Evolutionary conservation across 2,329 filamentous ascomycete species (phyloP).

Genomic region (Emmonsiellopsis sp.): DNA sequence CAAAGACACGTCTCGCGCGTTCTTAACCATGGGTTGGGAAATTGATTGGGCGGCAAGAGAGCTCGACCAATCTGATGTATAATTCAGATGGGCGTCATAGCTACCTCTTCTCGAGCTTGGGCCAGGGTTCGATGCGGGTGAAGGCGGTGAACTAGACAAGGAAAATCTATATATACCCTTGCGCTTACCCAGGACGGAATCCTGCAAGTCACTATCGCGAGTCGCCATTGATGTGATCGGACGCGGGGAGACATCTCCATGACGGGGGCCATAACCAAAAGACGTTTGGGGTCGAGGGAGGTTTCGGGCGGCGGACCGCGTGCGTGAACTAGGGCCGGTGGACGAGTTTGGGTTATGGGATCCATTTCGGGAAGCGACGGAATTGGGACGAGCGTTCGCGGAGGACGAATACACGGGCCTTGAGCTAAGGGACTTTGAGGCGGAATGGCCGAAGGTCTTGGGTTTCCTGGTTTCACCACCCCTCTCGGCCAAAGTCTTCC

Average conservation of each 20-base stretch:
- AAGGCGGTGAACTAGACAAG: slow-evolving; percentile 21
- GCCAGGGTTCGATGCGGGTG: slow-evolving; percentile 10
- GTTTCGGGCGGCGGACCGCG: slow-evolving; percentile 29
- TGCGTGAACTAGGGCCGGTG: slow-evolving; percentile 45
- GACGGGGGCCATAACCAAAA: slow-evolving; percentile 42
- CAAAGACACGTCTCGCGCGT: slow-evolving; percentile 27
- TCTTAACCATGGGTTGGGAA: neutral
- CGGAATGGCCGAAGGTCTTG: slow-evolving; percentile 33
- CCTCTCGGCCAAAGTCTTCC: slow-evolving; percentile 49
- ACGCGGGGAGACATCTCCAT: slow-evolving; percentile 34
- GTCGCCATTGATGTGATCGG: slow-evolving; percentile 36
- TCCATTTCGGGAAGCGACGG: slow-evolving; percentile 36
- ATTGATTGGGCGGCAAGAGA: slow-evolving; percentile 17
- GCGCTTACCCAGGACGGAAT: slow-evolving; percentile 35
- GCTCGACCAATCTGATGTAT: slow-evolving; percentile 19
- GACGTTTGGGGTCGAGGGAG: slow-evolving; percentile 45
- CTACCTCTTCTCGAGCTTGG: slow-evolving; percentile 11
- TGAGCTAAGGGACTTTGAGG: slow-evolving; percentile 31
- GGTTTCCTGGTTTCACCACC: slow-evolving; percentile 44
- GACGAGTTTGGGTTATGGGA: slow-evolving; percentile 47
- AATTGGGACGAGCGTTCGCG: slow-evolving; percentile 28
- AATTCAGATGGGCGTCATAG: slow-evolving; percentile 19
- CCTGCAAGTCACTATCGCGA: slow-evolving; percentile 27
- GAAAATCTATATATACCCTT: slow-evolving; percentile 43
- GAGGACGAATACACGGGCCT: slow-evolving; percentile 23